These are phyloP conservation scores for Orychophragmus violaceus DNA, from an alignment of 345 rosid species.

Conservation along the genomic window DNA sequence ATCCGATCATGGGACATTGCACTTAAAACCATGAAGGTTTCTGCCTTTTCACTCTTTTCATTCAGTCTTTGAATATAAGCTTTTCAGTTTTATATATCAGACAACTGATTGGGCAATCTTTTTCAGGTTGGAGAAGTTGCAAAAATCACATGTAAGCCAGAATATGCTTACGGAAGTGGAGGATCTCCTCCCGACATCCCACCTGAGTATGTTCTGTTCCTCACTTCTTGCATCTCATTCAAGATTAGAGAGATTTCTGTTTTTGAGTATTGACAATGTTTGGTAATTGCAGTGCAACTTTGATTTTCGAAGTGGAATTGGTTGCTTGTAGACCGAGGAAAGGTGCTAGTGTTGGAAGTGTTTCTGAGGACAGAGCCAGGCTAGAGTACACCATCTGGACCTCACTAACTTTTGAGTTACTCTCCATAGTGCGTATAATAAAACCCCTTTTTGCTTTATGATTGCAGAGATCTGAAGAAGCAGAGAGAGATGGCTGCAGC, in stretches of 20 bases:
- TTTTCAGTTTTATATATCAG: neutral
- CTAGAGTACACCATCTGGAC: slow-evolving; percentile 48
- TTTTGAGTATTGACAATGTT: neutral
- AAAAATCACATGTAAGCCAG: slow-evolving; percentile 83
- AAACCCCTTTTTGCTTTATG: neutral
- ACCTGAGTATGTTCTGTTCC: slow-evolving; percentile 48
- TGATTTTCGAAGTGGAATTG: slow-evolving; percentile 81
- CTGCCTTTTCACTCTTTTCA: neutral
- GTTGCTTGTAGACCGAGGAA: slow-evolving; percentile 71
- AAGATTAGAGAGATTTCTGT: neutral
- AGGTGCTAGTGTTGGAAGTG: slow-evolving; percentile 65
- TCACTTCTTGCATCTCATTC: neutral
- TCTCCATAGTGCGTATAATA: neutral
- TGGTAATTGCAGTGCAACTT: slow-evolving; percentile 60
- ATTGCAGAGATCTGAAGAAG: slow-evolving; percentile 78
- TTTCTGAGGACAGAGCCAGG: slow-evolving; percentile 79
- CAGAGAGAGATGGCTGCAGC: slow-evolving; percentile 81
- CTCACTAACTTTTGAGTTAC: neutral
- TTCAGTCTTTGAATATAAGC: neutral
- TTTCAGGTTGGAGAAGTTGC: slow-evolving; percentile 94
- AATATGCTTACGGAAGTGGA: slow-evolving; percentile 80
- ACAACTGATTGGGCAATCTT: neutral
- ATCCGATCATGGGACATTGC: slow-evolving; percentile 91
- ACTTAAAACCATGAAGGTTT: slow-evolving; percentile 78
- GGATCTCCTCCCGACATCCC: slow-evolving; percentile 96